Evolutionary conservation across 768 basidiomycete species (phyloP), one percentile per base, ranked within the genome.

Genomic region (Pulveroboletus sp.): DNA sequence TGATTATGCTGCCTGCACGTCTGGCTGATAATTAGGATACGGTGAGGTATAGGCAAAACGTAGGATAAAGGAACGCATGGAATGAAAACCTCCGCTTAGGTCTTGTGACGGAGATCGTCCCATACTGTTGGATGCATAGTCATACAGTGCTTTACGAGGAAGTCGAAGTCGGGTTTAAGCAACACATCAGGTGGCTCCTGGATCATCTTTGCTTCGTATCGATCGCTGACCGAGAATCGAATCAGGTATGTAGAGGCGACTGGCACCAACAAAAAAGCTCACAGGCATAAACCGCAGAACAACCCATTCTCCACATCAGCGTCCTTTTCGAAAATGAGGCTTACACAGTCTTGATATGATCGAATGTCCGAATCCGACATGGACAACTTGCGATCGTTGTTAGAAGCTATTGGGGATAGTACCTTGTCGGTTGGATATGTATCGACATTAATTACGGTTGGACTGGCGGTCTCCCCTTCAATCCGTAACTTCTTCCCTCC

Each of bases 281-380:
- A 81, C 83, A 67, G 56, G 76, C 83, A 85, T 30, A 81, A 66
- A 42, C 60, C 68, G 49, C 82, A 84, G 35, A 68, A 70, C 12
- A 59, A 45, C 12, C 64, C 67, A 36, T 63, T 35, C 45, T 56
- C 50, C 20, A 68, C 30, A 30, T 70, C 50, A 20, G 66, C 67
- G 29, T 71, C 68, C 44, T 52, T 52, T 43, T 64, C 68, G 42
- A 70, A 72, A 47, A 69, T 65, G 38, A 63, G 43, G 34, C 63
- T 41, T 20, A 81, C 73, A 22, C 81, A 67, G 11, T 71, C 72
- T 46, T 67, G 67, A 19, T 79, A 59, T 47, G 78, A 73, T 48
- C 75, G 73, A 20, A 68, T 35, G 20, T 65, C 46, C 12, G 50
- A 44, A 41, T 17, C 26, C 5, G 49, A 12, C 16, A 29, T 19